Conservation (phyloP, 2,329 filamentous ascomycete genomes). For the Fusarium albidum region DNA sequence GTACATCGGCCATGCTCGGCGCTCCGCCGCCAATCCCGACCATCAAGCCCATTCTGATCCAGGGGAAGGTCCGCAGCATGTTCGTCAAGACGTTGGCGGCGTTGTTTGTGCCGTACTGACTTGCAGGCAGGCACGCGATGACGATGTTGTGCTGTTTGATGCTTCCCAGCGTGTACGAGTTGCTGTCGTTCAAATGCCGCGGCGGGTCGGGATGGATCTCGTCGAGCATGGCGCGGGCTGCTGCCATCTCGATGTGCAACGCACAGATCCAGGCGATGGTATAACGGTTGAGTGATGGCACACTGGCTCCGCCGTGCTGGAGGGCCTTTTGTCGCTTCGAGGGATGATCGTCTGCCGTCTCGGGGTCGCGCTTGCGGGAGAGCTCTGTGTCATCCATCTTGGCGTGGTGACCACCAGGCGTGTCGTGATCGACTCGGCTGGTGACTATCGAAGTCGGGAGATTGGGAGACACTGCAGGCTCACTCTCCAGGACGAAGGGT, state of each 20-base stretch:
- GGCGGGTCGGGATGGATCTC: constrained; percentile 21
- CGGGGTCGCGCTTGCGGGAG: too few species aligned
- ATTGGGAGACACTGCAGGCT: too few species aligned
- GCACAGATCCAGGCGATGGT: constrained; percentile 46
- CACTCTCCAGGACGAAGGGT: too few species aligned
- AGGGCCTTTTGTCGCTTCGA: constrained; percentile 4
- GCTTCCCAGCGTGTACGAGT: constrained; percentile 35
- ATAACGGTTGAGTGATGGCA: too few species aligned
- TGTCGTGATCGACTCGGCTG: too few species aligned
- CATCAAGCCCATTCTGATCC: constrained; percentile 17
- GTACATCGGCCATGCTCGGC: constrained; percentile 27
- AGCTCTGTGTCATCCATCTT: too few species aligned
- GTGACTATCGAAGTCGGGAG: too few species aligned
- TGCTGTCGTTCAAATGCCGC: constrained; percentile 22
- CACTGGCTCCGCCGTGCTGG: too few species aligned
- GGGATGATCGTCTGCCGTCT: too few species aligned
- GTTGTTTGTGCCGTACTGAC: constrained; percentile 32
- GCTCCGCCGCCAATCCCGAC: constrained; percentile 38
- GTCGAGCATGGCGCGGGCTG: constrained; percentile 41
- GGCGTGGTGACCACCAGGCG: too few species aligned
- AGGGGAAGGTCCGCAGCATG: constrained; percentile 52
- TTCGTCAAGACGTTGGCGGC: constrained; percentile 37
- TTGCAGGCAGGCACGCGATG: constrained; percentile 36
- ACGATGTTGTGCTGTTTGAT: constrained; percentile 38
- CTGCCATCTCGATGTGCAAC: constrained; percentile 36